phyloP scores from a whole-genome alignment of 2,329 filamentous ascomycete genomes.

The Phaeoacremonium minimum region DNA sequence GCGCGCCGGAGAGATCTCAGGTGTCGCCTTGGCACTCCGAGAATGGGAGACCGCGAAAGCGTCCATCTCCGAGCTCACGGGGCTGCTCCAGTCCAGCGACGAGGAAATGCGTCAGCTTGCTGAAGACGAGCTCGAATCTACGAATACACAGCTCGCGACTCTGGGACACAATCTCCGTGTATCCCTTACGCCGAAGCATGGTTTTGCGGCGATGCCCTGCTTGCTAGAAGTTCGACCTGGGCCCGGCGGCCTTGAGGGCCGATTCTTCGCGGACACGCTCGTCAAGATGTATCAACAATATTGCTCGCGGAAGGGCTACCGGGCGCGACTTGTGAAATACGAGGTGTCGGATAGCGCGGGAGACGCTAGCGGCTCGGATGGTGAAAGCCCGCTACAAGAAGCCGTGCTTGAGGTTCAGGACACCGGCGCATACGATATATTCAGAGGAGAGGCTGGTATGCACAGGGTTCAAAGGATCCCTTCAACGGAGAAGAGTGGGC shows the following conservation, averaged over 20 bases:
- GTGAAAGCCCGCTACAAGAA: constrained; percentile 73
- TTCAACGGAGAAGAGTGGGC: constrained; percentile 82
- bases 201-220: constrained; percentile 86
- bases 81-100: constrained; percentile 48
- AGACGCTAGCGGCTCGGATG: constrained; percentile 44
- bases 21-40: constrained; percentile 51
- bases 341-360: constrained; percentile 67
- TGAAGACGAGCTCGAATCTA: constrained; percentile 72
- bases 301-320: constrained; percentile 65
- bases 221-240: constrained; percentile 89
- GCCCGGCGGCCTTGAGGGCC: constrained; percentile 85
- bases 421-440: constrained; percentile 71
- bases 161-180: constrained; percentile 68
- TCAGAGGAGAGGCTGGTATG: constrained; percentile 88
- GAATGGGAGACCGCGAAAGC: constrained; percentile 53
- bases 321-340: constrained; percentile 70
- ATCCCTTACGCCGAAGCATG: constrained; percentile 79
- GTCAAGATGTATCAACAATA: constrained; percentile 86
- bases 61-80: constrained; percentile 48
- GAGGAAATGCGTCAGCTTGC: constrained; percentile 74
- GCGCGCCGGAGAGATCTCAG: constrained; percentile 56
- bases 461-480: constrained; percentile 94
- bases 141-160: constrained; percentile 54
- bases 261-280: constrained; percentile 82
- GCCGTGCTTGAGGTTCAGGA: constrained; percentile 80